phyloP scores from a whole-genome alignment of 768 basidiomycete species.

The Gloeopeniophorella convolvens region DNA sequence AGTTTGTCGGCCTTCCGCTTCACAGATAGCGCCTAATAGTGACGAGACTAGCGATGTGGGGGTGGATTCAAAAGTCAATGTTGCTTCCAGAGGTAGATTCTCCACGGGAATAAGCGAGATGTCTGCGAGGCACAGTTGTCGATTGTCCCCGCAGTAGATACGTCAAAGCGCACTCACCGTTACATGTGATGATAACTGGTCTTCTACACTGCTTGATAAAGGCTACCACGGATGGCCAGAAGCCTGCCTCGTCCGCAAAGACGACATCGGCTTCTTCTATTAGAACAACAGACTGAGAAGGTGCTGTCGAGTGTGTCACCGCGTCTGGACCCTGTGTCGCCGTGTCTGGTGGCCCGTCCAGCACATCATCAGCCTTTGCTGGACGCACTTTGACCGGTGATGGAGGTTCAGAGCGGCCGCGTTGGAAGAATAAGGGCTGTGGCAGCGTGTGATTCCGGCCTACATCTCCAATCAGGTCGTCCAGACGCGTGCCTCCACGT shows the following conservation, averaged over 20 bases:
- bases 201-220: slow-evolving; percentile 80
- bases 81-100: slow-evolving; percentile 72
- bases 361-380: neutral
- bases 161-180: slow-evolving; percentile 52
- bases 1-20: slow-evolving; percentile 14
- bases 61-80: slow-evolving; percentile 50
- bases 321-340: too few species aligned
- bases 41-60: slow-evolving; percentile 21
- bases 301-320: neutral
- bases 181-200: slow-evolving; percentile 93
- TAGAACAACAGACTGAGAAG: slow-evolving; percentile 76
- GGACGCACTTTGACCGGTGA: slow-evolving; percentile 6
- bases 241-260: slow-evolving; percentile 79
- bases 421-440: slow-evolving; percentile 10
- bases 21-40: slow-evolving; percentile 20
- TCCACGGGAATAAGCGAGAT: slow-evolving; percentile 58
- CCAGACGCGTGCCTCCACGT: slow-evolving; percentile 72
- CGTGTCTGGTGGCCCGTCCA: neutral
- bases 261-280: slow-evolving; percentile 95
- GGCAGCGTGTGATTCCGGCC: slow-evolving; percentile 77
- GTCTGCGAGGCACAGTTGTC: slow-evolving; percentile 40
- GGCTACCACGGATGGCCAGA: slow-evolving; percentile 76
- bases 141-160: slow-evolving; percentile 10
- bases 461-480: slow-evolving; percentile 82
- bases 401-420: slow-evolving; percentile 19